Evolutionary conservation across 2,329 filamentous ascomycete species (phyloP).

Genomic region (Magnaporthales sp.): DNA sequence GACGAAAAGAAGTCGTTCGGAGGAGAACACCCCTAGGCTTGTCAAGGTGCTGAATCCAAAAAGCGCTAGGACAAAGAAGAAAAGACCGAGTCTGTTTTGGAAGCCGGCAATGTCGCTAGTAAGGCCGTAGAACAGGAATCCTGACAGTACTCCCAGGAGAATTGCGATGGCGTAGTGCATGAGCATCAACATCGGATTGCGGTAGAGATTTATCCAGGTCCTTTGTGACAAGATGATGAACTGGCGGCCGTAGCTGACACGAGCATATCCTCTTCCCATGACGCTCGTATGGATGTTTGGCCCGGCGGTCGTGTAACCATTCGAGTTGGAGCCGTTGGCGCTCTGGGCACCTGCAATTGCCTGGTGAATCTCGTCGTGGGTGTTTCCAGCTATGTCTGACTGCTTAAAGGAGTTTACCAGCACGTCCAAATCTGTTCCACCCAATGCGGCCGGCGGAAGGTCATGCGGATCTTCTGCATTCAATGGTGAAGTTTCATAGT

Average conservation of each 20-base stretch:
- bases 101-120: slow-evolving; percentile 96
- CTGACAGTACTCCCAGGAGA: slow-evolving; percentile 83
- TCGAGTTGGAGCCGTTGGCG: slow-evolving; percentile 57
- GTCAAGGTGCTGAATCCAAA: slow-evolving; percentile 97
- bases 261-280: slow-evolving; percentile 72
- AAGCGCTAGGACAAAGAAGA: slow-evolving; percentile 92
- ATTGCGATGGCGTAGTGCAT: slow-evolving; percentile 98
- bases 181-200: slow-evolving; percentile 96
- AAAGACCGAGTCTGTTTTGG: slow-evolving; percentile 92
- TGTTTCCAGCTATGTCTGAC: slow-evolving; percentile 67
- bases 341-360: slow-evolving; percentile 55
- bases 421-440: slow-evolving; percentile 70
- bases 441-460: slow-evolving; percentile 47
- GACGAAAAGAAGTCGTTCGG: slow-evolving; percentile 83
- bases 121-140: slow-evolving; percentile 91
- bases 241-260: slow-evolving; percentile 70
- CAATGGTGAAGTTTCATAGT: slow-evolving; percentile 38
- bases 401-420: slow-evolving; percentile 67
- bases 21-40: slow-evolving; percentile 85
- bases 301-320: slow-evolving; percentile 30
- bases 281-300: slow-evolving; percentile 44
- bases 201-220: slow-evolving; percentile 95
- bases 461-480: slow-evolving; percentile 63
- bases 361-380: slow-evolving; percentile 69
- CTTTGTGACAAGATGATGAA: slow-evolving; percentile 83